Conservation (phyloP, 2,329 filamentous ascomycete genomes). For the Cytospora piceae region DNA sequence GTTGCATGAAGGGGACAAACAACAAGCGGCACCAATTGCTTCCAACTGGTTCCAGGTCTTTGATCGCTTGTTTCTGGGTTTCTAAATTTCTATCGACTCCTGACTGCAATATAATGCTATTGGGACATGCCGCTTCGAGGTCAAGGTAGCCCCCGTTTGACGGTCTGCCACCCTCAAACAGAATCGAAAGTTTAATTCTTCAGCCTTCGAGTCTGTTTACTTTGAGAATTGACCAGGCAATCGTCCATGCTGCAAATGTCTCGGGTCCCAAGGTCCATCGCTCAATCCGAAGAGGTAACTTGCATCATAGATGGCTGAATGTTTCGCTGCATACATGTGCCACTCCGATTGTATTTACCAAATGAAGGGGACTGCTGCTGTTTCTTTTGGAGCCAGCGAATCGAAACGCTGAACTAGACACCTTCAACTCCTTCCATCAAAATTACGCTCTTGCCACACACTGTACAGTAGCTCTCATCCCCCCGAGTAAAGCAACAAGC, state of each 20-base stretch:
- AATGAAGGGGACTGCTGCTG: background rate
- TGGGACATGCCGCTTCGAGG: background rate
- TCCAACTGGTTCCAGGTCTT: background rate
- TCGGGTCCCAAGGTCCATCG: no score
- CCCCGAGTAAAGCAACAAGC: background rate
- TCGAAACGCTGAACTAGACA: background rate
- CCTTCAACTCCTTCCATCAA: slow-evolving; percentile 16
- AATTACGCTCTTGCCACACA: background rate
- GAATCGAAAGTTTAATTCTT: no score
- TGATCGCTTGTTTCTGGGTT: no score
- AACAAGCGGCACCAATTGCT: background rate
- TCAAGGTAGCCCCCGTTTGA: background rate
- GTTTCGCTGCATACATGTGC: no score
- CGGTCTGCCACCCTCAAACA: no score
- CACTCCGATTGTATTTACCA: no score
- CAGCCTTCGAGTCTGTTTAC: no score
- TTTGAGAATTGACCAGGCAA: no score
- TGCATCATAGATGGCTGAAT: no score
- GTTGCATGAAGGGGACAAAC: background rate
- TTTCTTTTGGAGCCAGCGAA: background rate
- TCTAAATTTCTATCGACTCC: background rate
- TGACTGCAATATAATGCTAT: background rate
- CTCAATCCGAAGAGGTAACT: no score
- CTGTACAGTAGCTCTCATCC: background rate
- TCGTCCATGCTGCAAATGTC: no score